phyloP scores from a whole-genome alignment of 2,329 filamentous ascomycete species.

The Penicillium sp. region DNA sequence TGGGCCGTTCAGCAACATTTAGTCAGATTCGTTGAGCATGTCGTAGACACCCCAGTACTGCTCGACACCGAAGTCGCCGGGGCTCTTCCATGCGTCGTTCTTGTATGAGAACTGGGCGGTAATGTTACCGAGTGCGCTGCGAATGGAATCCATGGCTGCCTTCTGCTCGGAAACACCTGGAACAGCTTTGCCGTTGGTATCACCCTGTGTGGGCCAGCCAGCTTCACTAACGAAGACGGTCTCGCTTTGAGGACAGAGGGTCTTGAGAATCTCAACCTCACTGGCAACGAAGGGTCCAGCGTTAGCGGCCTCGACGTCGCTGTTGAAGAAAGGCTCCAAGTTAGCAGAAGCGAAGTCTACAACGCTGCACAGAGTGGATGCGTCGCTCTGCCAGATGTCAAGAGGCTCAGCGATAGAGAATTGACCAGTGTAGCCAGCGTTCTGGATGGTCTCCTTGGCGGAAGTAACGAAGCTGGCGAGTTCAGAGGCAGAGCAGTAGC shows the following conservation, averaged over 20 bases:
- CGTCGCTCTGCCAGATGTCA: conserved; percentile 66
- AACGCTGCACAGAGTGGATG: conserved; percentile 59
- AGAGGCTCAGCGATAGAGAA: conserved; percentile 86
- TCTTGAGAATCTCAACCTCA: conserved; percentile 68
- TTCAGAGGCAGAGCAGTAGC: conserved; percentile 59
- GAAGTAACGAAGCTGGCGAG: conserved; percentile 68
- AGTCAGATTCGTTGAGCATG: conserved; percentile 1
- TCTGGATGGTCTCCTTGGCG: conserved; percentile 60
- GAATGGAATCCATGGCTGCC: conserved; percentile 68
- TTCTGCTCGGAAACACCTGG: conserved; percentile 66
- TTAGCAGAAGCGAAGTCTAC: conserved; percentile 81
- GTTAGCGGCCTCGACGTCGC: conserved; percentile 55
- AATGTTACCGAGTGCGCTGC: conserved; percentile 60
- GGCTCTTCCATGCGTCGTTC: conserved; percentile 77
- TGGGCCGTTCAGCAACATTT: not conserved
- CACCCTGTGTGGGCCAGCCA: conserved; percentile 75
- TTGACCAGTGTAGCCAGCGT: conserved; percentile 66
- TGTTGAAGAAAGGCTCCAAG: conserved; percentile 93
- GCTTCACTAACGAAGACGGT: conserved; percentile 72
- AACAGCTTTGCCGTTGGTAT: conserved; percentile 67
- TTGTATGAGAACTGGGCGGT: conserved; percentile 77
- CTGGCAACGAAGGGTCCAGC: conserved; percentile 73
- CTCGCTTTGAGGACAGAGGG: conserved; percentile 61
- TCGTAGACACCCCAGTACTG: conserved; percentile 63
- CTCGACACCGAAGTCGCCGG: conserved; percentile 69